Base-by-base conservation (phyloP, 2,329 filamentous ascomycete species). In the Coniochaeta pulveracea region DNA sequence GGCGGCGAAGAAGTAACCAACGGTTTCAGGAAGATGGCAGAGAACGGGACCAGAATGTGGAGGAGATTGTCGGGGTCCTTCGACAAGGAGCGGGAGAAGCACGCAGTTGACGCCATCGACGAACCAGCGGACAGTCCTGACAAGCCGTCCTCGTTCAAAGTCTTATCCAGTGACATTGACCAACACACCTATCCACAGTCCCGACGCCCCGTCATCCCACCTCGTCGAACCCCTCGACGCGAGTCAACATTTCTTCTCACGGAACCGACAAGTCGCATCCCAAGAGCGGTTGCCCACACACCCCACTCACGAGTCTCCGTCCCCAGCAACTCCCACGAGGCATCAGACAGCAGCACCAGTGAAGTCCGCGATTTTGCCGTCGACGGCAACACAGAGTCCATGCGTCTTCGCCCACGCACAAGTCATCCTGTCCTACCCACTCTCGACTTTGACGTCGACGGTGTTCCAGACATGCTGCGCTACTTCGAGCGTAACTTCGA, bases 241-340 rank as follows among this genome's bases (percentile, higher is more conserved):
- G 33, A 43, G 11, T 26, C 34, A 2, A 41, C 36, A 9, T 40
- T 41, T 5, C 38, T 38, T 4, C 31, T 42, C 12, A 36, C 29
- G 17, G 37, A 36, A 5, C 36, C 37, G 3, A 27, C 22, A n/a
- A 19, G 17, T 14, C 17, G 28, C 16, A 14, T 31, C 15, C 28
- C 28, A 8, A 12, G 9, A 19, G 28, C 18, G 5, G 17, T 31
- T 10, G 28, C n/a, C n/a, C n/a, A n/a, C n/a, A n/a, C n/a, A n/a
- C n/a, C n/a, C n/a, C n/a, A n/a, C n/a, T n/a, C n/a, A n/a, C n/a
- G n/a, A n/a, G n/a, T n/a, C n/a, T n/a, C n/a, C n/a, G n/a, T n/a
- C n/a, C n/a, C n/a, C n/a, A n/a, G n/a, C n/a, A n/a, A n/a, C n/a
- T n/a, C n/a, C n/a, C n/a, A n/a, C n/a, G n/a, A n/a, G n/a, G n/a